phyloP scores from a whole-genome alignment of 73 alveolate genomes.

The Stentor roeselii region DNA sequence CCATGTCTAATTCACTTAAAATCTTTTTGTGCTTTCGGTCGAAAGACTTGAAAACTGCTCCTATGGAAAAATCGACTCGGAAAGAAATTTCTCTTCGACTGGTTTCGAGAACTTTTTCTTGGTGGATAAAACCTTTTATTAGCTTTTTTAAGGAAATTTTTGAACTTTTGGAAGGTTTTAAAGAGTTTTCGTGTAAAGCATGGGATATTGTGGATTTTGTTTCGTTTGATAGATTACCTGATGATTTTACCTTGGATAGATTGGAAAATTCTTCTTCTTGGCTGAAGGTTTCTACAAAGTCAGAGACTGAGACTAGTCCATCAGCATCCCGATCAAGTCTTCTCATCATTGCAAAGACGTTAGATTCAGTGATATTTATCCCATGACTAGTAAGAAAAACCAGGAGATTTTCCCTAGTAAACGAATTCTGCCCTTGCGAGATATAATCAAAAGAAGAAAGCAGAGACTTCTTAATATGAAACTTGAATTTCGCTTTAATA shows the following conservation, averaged over 20 bases:
- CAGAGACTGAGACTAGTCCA: background rate
- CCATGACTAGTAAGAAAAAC: background rate
- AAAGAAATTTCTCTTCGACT: background rate
- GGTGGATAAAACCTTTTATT: background rate
- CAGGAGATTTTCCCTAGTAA: background rate
- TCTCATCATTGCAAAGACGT: background rate
- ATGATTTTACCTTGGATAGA: too few species aligned
- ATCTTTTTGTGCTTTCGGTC: background rate
- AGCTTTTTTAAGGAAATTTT: too few species aligned
- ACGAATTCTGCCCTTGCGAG: background rate
- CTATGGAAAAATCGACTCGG: background rate
- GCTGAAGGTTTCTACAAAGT: background rate
- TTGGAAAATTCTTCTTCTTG: too few species aligned
- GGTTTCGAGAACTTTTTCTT: background rate
- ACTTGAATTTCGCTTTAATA: background rate
- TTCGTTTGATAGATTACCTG: too few species aligned
- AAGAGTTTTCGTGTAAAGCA: too few species aligned
- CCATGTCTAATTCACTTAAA: background rate
- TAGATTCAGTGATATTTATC: too few species aligned
- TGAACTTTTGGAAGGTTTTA: too few species aligned
- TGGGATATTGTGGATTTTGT: too few species aligned
- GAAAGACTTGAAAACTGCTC: background rate
- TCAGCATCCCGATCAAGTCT: background rate
- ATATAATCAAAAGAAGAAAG: background rate
- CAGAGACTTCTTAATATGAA: background rate